phyloP scores from a whole-genome alignment of 208 protist genomes.

The Crithidia sp. region DNA sequence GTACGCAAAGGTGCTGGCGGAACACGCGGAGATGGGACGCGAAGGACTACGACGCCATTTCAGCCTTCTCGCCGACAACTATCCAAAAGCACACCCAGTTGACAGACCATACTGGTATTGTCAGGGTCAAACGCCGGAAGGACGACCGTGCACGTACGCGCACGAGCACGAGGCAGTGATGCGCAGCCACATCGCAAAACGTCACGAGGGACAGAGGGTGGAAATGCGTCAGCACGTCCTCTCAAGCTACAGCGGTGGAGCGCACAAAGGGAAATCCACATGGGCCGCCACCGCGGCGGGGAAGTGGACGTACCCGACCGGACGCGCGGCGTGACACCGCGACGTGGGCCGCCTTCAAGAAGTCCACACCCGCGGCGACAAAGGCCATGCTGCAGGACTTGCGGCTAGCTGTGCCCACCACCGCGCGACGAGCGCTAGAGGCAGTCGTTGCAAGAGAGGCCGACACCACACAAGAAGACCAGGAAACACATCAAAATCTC shows the following conservation, averaged over 20 bases:
- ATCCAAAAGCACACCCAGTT: not conserved
- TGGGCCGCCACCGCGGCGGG: not conserved
- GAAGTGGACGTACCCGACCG: not conserved
- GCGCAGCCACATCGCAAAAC: not conserved
- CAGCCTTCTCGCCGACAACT: not conserved
- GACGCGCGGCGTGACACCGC: not conserved
- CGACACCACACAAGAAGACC: not conserved
- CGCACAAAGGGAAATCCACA: not conserved
- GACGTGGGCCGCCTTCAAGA: not conserved
- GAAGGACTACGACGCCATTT: not conserved
- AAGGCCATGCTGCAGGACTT: not conserved
- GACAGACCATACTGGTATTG: not conserved
- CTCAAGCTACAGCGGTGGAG: not conserved
- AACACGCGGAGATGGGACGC: not conserved
- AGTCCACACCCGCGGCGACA: not conserved
- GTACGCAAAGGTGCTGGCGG: not conserved
- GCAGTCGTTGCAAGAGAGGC: not conserved
- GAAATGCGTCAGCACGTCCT: not conserved
- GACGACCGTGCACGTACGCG: not conserved
- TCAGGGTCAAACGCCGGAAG: not conserved
- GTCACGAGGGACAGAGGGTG: not conserved
- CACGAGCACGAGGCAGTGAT: not conserved
- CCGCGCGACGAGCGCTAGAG: not conserved
- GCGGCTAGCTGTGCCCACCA: not conserved
- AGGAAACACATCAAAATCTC: not conserved